phyloP scores from a whole-genome alignment of 345 rosid species.

The Excoecaria cochinchinensis region DNA sequence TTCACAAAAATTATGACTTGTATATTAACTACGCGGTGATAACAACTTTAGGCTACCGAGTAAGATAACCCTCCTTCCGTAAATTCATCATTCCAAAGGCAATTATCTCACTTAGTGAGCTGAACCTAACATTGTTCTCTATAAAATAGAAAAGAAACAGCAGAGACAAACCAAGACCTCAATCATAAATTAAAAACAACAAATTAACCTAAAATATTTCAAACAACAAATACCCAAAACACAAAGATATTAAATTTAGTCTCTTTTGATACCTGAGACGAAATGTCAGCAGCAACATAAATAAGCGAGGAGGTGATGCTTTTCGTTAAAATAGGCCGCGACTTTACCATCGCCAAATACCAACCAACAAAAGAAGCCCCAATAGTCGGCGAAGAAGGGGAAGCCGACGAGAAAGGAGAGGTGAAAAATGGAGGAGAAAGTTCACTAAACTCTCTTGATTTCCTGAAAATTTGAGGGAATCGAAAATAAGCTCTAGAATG shows the following conservation, averaged over 20 bases:
- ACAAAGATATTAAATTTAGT: neutral
- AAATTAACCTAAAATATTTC: neutral
- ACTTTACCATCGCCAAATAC: slow-evolving; percentile 84
- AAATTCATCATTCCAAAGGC: neutral
- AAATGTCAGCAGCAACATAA: slow-evolving; percentile 81
- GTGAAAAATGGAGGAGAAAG: slow-evolving; percentile 26
- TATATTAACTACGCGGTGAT: neutral
- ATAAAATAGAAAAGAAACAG: neutral
- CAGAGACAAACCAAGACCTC: neutral
- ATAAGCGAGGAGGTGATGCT: slow-evolving; percentile 63
- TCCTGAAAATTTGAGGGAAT: slow-evolving; percentile 38
- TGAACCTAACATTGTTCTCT: neutral
- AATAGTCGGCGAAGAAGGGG: slow-evolving; percentile 26
- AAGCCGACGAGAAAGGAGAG: slow-evolving; percentile 32
- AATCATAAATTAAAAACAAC: neutral
- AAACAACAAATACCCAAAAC: slow-evolving; percentile 7
- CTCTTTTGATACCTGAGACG: slow-evolving; percentile 66
- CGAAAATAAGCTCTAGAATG: slow-evolving; percentile 47
- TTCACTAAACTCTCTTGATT: slow-evolving; percentile 22
- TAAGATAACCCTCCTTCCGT: neutral
- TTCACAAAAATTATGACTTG: neutral
- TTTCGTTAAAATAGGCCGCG: slow-evolving; percentile 78
- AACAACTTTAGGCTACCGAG: no score
- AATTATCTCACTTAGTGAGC: neutral
- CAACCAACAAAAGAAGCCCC: slow-evolving; percentile 49